These are phyloP conservation scores for Trichophaea hybrida DNA, from an alignment of 2,329 filamentous ascomycete genomes.

Conservation along the genomic window DNA sequence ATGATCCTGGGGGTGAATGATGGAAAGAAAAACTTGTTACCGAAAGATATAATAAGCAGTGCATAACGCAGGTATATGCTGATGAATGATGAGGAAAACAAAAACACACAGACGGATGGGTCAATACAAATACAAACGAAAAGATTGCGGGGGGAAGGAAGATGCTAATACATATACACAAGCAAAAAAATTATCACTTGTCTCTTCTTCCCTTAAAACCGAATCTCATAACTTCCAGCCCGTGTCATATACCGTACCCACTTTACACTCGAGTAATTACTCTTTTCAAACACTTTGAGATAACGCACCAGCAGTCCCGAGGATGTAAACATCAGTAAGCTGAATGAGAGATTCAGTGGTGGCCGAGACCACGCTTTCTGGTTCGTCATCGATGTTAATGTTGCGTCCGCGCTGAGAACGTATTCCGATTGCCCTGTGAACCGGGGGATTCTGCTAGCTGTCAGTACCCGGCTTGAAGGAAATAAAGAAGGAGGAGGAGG, in stretches of 20 bases:
- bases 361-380: constrained; percentile 94
- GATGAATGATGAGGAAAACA: too few species aligned
- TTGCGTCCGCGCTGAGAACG: constrained; percentile 84
- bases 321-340: constrained; percentile 93
- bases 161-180: background rate
- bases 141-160: too few species aligned
- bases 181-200: background rate
- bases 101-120: too few species aligned
- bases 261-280: constrained; percentile 95
- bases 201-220: constrained; percentile 37
- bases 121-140: too few species aligned
- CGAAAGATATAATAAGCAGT: too few species aligned
- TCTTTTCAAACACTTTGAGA: constrained; percentile 98
- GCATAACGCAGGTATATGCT: too few species aligned
- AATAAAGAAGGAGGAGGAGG: background rate
- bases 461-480: background rate
- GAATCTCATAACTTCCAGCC: constrained; percentile 92
- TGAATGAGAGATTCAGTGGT: constrained; percentile 82
- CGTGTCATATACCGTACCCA: constrained; percentile 99
- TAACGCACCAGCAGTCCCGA: constrained; percentile 85
- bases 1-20: too few species aligned
- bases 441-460: constrained; percentile 50
- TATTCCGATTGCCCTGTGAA: constrained; percentile 97
- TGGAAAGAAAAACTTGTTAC: too few species aligned
- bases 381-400: constrained; percentile 91